phyloP scores from a whole-genome alignment of 805 yeast species.

The Grigorovia transvaalensis region DNA sequence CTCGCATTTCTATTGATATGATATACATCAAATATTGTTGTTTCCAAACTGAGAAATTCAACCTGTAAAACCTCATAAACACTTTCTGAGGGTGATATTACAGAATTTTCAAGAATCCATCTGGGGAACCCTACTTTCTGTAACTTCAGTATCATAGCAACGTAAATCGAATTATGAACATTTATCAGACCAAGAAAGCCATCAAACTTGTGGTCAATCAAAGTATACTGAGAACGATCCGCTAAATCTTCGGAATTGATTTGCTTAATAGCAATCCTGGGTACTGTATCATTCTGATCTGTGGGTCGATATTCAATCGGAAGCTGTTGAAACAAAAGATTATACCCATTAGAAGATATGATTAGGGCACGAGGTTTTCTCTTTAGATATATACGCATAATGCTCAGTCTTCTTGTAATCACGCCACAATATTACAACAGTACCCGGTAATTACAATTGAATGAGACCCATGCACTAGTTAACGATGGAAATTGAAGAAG shows the following conservation, averaged over 20 bases:
- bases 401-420: neutral
- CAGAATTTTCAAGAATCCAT: constrained; percentile 17
- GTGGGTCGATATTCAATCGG: constrained; percentile 10
- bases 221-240: constrained; percentile 32
- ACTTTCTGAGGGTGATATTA: constrained; percentile 34
- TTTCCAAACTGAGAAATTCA: constrained; percentile 54
- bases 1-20: constrained; percentile 18
- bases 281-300: constrained; percentile 8
- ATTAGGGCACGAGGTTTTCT: constrained; percentile 61
- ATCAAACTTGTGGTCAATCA: constrained; percentile 29
- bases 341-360: constrained; percentile 47
- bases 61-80: constrained; percentile 48
- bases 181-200: constrained; percentile 57
- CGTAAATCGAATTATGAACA: constrained; percentile 42
- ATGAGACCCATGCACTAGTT: no score
- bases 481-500: no score
- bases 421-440: no score
- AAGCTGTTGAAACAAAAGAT: constrained; percentile 42
- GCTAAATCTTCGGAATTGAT: constrained; percentile 33
- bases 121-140: constrained; percentile 51
- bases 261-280: constrained; percentile 43
- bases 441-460: no score
- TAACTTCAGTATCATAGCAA: constrained; percentile 47
- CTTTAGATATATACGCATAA: constrained; percentile 55
- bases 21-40: constrained; percentile 40